phyloP scores from a whole-genome alignment of 2,329 filamentous ascomycete species.

The Fusarium irregulare region DNA sequence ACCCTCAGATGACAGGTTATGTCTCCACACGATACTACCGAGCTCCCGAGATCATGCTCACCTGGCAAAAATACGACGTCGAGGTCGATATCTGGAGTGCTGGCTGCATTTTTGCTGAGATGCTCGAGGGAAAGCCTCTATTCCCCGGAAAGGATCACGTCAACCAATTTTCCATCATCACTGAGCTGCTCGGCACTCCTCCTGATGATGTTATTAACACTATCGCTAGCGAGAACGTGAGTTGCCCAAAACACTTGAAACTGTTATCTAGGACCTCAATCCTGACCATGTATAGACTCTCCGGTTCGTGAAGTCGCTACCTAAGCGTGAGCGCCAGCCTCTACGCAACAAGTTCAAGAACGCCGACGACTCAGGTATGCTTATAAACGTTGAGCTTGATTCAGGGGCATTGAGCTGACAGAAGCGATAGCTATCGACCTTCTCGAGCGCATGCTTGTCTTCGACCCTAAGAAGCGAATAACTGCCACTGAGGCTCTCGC shows the following conservation, averaged over 20 bases:
- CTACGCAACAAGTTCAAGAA: constrained; percentile 93
- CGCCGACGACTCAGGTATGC: constrained; percentile 83
- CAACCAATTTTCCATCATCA: constrained; percentile 99
- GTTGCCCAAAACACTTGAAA: constrained; percentile 46
- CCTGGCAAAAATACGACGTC: constrained; percentile 99
- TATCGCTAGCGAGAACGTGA: constrained; percentile 96
- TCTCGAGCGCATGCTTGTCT: constrained; percentile 96
- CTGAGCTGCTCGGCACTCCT: constrained; percentile 93
- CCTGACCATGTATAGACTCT: constrained; percentile 73
- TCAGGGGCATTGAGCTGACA: background rate
- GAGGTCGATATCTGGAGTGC: constrained; percentile 99
- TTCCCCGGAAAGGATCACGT: constrained; percentile 99
- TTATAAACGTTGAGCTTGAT: background rate
- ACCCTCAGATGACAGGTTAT: constrained; percentile 99
- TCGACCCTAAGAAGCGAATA: constrained; percentile 96
- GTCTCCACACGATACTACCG: constrained; percentile 99
- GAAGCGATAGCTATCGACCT: constrained; percentile 80
- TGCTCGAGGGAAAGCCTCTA: constrained; percentile 97
- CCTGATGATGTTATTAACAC: constrained; percentile 99
- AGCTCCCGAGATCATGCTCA: constrained; percentile 99
- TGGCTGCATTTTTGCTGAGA: constrained; percentile 98
- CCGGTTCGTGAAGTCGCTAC: constrained; percentile 96
- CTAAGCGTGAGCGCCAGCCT: constrained; percentile 91
- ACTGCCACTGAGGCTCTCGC: constrained; percentile 86
- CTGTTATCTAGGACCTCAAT: background rate